Evolutionary conservation across 1,284 basidiomycete species (phyloP), one percentile per base, ranked within the genome.

Genomic region (Fomitopsis schrenkii): DNA sequence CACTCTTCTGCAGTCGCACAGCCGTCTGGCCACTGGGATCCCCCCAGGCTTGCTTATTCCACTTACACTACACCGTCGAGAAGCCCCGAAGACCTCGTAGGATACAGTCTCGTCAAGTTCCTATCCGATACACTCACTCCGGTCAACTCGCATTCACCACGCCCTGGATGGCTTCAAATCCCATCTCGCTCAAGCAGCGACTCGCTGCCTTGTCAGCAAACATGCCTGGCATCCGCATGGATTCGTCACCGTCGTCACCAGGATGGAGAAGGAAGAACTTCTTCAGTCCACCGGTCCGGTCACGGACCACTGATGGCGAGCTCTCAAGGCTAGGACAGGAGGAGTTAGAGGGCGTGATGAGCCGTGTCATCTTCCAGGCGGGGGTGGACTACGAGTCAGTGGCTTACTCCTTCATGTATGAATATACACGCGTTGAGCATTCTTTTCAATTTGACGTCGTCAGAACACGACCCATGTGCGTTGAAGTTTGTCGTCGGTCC

Each of bases 331-430:
- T 5, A 71, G 76, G 70, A 63, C 74, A 77, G 53, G 83, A 82
- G 57, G 76, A 76, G 61, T 74, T 90, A 17, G 84, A 90, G 69
- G 82, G 87, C 19, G 83, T 90, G 41, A 84, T 94, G 76, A 72
- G 77, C 40, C 84, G 79, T 70, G 79, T 94, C 75, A 91, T 94
- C 57, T 93, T 91, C 66, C 93, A 94, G 71, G 92, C 93, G 42
- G 92, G 93, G 1, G 90, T 94, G 59, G 93, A 94, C 75, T 93
- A 85, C 68, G 92, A 94, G 90, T 93, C 68, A 67, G 81, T 76
- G 15, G 30, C 53, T 19, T 53, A n/a, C 36, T 59, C 36, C 30
- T 30, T 41, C 14, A n/a, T 41, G 22, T 17, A 44, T 22, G 58
- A 56, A 38, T 55, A 8, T 40, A 33, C 30, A 45, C 35, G 59